These are phyloP conservation scores for Hypoxylon intermedium DNA, from an alignment of 495 filamentous ascomycete species.

Conservation along the genomic window DNA sequence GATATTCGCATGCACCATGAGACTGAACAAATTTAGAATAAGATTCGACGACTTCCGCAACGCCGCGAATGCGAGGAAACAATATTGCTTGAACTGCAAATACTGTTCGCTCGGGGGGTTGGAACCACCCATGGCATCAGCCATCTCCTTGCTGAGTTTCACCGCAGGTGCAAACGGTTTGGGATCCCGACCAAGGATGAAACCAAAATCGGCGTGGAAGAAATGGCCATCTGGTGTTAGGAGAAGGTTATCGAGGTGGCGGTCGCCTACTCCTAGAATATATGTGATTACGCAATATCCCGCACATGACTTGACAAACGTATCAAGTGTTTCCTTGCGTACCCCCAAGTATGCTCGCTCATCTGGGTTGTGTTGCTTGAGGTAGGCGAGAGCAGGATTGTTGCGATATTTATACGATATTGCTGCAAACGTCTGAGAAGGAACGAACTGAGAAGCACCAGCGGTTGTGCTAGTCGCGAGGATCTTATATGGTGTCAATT, in stretches of 20 bases:
- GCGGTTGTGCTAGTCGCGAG: constrained; percentile 89
- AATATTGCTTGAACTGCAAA: constrained; percentile 88
- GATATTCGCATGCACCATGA: constrained; percentile 98
- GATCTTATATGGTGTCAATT: constrained; percentile 93
- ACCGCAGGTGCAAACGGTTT: constrained; percentile 97
- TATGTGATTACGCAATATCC: constrained; percentile 99
- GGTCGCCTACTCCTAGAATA: constrained; percentile 95
- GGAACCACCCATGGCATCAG: constrained; percentile 94
- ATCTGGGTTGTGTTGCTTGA: constrained; percentile 90
- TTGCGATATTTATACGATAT: constrained; percentile 81
- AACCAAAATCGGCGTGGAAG: constrained; percentile 98
- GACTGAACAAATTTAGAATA: constrained; percentile 93
- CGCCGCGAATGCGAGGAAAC: constrained; percentile 92
- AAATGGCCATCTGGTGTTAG: constrained; percentile 91
- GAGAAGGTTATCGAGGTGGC: constrained; percentile 95
- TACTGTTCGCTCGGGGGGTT: constrained; percentile 72
- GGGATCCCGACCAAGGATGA: constrained; percentile 95
- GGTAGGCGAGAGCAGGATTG: constrained; percentile 77
- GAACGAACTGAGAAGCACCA: constrained; percentile 91
- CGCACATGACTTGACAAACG: constrained; percentile 92
- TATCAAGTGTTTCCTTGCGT: constrained; percentile 91
- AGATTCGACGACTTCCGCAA: constrained; percentile 86
- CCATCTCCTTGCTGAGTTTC: constrained; percentile 98
- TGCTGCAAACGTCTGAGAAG: constrained; percentile 79
- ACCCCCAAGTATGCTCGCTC: constrained; percentile 81